Base-by-base conservation (phyloP, 73 alveolate genomes). In the Paramecium bursaria region DNA sequence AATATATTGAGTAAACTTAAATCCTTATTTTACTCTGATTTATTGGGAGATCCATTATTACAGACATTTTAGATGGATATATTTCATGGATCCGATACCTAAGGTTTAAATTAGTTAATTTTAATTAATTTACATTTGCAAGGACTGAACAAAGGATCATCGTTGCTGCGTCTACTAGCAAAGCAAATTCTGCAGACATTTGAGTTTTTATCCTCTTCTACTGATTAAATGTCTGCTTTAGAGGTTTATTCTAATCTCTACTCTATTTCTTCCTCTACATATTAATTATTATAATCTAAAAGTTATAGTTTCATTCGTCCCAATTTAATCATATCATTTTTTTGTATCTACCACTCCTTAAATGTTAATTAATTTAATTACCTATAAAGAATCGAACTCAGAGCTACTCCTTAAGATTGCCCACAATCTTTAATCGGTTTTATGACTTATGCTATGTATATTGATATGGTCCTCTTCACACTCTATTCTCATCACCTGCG, bases 61-160 rank as follows among this genome's bases (percentile, higher is more conserved):
- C 14, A 91, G 46, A 49, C 96, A 91, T 9, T 61, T 47, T 2
- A 91, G 60, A 85, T 91, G 96, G 4, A 91, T 85, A 54, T 46
- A 73, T 75, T 88, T 87, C 90, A 91, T 73, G 1, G 96, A 76
- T 14, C 96, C 96, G 3, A 88, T 74, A 54, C 96, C 82, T 67
- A 2, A 39, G 49, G 49, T 5, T 7, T 7, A 39, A 11, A 7
- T 39, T 0, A 39, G 19, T 35, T 15, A 11, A 14, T 39, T n/a
- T n/a, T 0, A n/a, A 10, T 15, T 0, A 19, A 33, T 67, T 67
- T 67, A 67, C 82, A 67, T 67, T 67, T 67, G 60, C 82, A 67
- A 0, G 82, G 82, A 42, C 82, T 67, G 19, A 67, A 67, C 1
- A 67, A 47, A 19, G 82, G 82, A n/a, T 67, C 44, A 13, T 53